Evolutionary conservation across 805 yeast genomes (phyloP).

Genomic region (Saturnispora ahearnii): DNA sequence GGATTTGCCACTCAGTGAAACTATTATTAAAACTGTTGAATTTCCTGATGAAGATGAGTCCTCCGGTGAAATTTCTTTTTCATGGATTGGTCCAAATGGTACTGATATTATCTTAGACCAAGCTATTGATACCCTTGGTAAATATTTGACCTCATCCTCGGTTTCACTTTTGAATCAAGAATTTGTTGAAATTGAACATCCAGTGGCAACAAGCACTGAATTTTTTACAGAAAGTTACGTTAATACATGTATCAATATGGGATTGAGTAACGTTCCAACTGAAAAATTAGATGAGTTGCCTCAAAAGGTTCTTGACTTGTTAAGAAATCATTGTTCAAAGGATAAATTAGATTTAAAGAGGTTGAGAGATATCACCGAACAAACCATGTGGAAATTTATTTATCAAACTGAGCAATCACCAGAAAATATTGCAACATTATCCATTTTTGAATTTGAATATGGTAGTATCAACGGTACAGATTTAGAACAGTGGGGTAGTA

Average conservation of each 20-base stretch:
- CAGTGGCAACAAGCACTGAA: conserved; percentile 64
- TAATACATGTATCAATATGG: conserved; percentile 48
- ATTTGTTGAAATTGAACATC: conserved; percentile 75
- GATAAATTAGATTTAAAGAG: conserved; percentile 51
- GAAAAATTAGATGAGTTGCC: conserved; percentile 49
- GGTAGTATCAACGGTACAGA: conserved; percentile 57
- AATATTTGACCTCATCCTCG: conserved; percentile 69
- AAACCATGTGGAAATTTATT: conserved; percentile 51
- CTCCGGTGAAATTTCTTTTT: conserved; percentile 61
- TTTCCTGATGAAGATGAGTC: conserved; percentile 89
- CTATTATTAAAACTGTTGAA: conserved; percentile 43
- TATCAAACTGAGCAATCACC: conserved; percentile 57
- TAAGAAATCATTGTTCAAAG: conserved; percentile 43
- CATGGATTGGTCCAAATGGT: conserved; percentile 77
- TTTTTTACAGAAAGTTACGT: conserved; percentile 68
- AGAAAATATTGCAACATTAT: conserved; percentile 50
- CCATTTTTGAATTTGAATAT: conserved; percentile 72
- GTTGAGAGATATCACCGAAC: conserved; percentile 60
- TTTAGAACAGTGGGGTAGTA: conserved; percentile 44
- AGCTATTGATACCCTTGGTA: conserved; percentile 64
- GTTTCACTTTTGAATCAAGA: conserved; percentile 63
- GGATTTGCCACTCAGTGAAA: conserved; percentile 32
- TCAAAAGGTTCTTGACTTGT: conserved; percentile 37
- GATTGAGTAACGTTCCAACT: conserved; percentile 69
- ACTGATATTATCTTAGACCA: conserved; percentile 42